These are phyloP conservation scores for Hericium erinaceus DNA, from an alignment of 768 basidiomycete species.

Conservation along the genomic window DNA sequence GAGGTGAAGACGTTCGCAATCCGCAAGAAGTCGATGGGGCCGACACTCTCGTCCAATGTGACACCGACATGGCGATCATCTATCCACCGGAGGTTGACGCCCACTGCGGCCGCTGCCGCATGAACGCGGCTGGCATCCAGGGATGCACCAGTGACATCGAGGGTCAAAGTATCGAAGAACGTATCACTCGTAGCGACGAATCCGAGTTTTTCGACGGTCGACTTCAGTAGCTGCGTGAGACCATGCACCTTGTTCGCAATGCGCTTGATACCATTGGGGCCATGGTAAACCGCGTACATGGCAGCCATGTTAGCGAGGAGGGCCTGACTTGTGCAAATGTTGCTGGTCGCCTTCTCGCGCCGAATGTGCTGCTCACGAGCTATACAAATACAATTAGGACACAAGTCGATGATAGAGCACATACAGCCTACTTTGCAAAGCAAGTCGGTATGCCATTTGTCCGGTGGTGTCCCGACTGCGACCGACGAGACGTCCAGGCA, in stretches of 20 bases:
- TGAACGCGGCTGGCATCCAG: constrained; percentile 58
- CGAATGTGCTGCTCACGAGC: constrained; percentile 96
- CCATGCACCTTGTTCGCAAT: constrained; percentile 91
- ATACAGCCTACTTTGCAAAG: constrained; percentile 75
- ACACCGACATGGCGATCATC: constrained; percentile 73
- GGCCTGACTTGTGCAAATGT: constrained; percentile 97
- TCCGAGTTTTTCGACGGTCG: constrained; percentile 59
- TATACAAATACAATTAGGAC: constrained; percentile 19
- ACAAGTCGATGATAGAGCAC: neutral
- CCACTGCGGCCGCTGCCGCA: constrained; percentile 45
- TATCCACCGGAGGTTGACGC: constrained; percentile 80
- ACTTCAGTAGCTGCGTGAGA: constrained; percentile 69
- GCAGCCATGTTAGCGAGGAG: constrained; percentile 99
- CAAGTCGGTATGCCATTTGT: constrained; percentile 82
- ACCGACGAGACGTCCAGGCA: constrained; percentile 97
- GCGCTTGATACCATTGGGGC: constrained; percentile 71
- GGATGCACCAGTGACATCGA: constrained; percentile 58
- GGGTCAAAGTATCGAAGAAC: constrained; percentile 89
- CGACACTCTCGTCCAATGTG: constrained; percentile 87
- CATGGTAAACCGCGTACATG: constrained; percentile 98
- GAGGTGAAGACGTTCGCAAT: constrained; percentile 77
- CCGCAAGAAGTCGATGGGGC: constrained; percentile 60
- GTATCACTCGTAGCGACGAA: constrained; percentile 59
- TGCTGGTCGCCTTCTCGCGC: constrained; percentile 96
- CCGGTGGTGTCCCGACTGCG: constrained; percentile 80